Conservation (phyloP, 768 basidiomycete species). For the Lactifluus rugatus region DNA sequence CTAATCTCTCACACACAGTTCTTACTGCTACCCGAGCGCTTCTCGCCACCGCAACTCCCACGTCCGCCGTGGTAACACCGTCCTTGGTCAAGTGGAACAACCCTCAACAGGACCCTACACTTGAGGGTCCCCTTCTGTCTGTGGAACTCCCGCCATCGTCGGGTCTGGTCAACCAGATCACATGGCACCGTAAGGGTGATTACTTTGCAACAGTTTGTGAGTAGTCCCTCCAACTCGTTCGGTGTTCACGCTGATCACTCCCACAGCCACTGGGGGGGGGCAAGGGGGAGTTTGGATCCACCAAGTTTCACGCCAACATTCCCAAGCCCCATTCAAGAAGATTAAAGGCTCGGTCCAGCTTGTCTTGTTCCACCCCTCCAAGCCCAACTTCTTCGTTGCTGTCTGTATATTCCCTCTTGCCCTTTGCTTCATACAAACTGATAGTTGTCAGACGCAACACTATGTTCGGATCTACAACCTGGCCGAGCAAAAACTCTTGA, state of each 20-base stretch:
- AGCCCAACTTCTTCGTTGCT: slow-evolving; percentile 96
- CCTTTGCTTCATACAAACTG: neutral
- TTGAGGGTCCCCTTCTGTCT: slow-evolving; percentile 46
- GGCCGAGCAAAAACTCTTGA: slow-evolving; percentile 84
- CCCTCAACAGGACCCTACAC: slow-evolving; percentile 35
- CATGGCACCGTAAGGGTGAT: slow-evolving; percentile 93
- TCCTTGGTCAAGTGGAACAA: slow-evolving; percentile 67
- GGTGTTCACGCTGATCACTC: neutral
- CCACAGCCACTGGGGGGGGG: slow-evolving; percentile 49
- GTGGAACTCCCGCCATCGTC: slow-evolving; percentile 55
- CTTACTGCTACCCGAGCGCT: slow-evolving; percentile 50
- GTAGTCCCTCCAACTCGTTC: slow-evolving; percentile 28
- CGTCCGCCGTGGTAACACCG: slow-evolving; percentile 43
- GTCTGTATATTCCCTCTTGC: slow-evolving; percentile 41
- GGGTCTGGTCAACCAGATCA: slow-evolving; percentile 66
- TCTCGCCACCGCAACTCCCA: slow-evolving; percentile 55
- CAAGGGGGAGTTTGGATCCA: slow-evolving; percentile 93
- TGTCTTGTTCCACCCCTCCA: slow-evolving; percentile 89
- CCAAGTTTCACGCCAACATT: slow-evolving; percentile 86
- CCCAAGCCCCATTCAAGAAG: slow-evolving; percentile 96
- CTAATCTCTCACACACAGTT: slow-evolving; percentile 55
- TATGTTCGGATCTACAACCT: slow-evolving; percentile 94
- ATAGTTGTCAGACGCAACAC: slow-evolving; percentile 69
- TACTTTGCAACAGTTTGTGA: slow-evolving; percentile 91
- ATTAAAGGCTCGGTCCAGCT: slow-evolving; percentile 84